phyloP scores from a whole-genome alignment of 140 eudicot genomes.

The Ambrosia hybrid region DNA sequence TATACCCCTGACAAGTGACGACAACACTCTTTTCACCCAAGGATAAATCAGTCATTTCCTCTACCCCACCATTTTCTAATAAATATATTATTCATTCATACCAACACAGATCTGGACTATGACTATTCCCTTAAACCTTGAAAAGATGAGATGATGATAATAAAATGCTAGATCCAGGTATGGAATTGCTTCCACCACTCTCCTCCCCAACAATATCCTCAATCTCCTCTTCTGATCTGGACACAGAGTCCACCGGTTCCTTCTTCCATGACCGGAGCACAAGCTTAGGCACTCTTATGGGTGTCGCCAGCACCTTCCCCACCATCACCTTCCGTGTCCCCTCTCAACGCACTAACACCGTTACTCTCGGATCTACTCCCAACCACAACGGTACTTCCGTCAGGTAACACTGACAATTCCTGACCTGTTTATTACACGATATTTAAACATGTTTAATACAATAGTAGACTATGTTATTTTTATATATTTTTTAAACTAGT shows the following conservation, averaged over 20 bases:
- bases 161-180: slow-evolving; percentile 61
- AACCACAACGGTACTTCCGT: neutral
- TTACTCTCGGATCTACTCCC: slow-evolving; percentile 26
- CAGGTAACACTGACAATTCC: neutral
- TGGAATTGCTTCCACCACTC: slow-evolving; percentile 57
- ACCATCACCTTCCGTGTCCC: slow-evolving; percentile 47
- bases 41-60: slow-evolving; percentile 9
- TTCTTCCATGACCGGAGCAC: slow-evolving; percentile 88
- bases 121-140: too few relatives aligned
- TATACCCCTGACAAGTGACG: slow-evolving; percentile 10
- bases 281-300: slow-evolving; percentile 72
- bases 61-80: neutral
- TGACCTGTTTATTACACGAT: too few relatives aligned
- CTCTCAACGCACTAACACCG: slow-evolving; percentile 46
- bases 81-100: neutral
- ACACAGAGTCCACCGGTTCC: slow-evolving; percentile 84
- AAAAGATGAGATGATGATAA: neutral
- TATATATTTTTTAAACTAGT: too few relatives aligned
- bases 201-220: slow-evolving; percentile 76
- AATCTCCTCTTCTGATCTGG: slow-evolving; percentile 80
- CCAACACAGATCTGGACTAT: neutral
- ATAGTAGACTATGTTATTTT: too few relatives aligned
- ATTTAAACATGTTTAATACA: too few relatives aligned
- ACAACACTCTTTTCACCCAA: neutral
- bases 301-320: slow-evolving; percentile 52